These are phyloP conservation scores for Penicillium taxi DNA, from an alignment of 495 filamentous ascomycete genomes.

Conservation along the genomic window DNA sequence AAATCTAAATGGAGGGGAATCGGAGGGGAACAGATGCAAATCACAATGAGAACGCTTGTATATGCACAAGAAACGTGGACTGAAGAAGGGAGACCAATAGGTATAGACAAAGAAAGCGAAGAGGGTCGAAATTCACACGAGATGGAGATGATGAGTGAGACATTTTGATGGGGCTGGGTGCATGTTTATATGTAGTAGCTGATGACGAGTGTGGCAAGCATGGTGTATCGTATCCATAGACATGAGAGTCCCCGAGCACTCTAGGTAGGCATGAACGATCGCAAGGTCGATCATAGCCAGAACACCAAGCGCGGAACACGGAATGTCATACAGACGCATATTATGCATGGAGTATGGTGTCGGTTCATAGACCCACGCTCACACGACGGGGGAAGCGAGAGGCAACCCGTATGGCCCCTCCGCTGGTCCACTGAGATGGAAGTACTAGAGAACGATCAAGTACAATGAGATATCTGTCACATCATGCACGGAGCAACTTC, in stretches of 20 bases:
- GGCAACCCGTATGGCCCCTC: constrained; percentile 12
- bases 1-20: not conserved
- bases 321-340: constrained; percentile 33
- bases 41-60: constrained; percentile 15
- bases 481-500: constrained; percentile 26
- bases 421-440: constrained; percentile 7
- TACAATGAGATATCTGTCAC: constrained; percentile 28
- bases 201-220: constrained; percentile 5
- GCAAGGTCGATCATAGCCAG: constrained; percentile 20
- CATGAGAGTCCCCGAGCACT: constrained; percentile 9
- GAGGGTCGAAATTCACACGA: constrained; percentile 18
- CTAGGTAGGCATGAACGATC: constrained; percentile 17
- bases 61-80: constrained; percentile 14
- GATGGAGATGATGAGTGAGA: constrained; percentile 20
- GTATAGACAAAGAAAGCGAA: constrained; percentile 19
- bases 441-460: constrained; percentile 5
- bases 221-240: constrained; percentile 6
- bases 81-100: constrained; percentile 9
- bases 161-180: constrained; percentile 15
- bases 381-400: constrained; percentile 23
- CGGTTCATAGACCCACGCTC: constrained; percentile 15
- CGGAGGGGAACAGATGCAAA: constrained; percentile 4
- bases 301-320: constrained; percentile 18
- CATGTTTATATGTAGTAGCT: constrained; percentile 26
- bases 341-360: constrained; percentile 16